Base-by-base conservation (phyloP, 1,139 yeast genomes). In the Casaregolazyma suthepensis region DNA sequence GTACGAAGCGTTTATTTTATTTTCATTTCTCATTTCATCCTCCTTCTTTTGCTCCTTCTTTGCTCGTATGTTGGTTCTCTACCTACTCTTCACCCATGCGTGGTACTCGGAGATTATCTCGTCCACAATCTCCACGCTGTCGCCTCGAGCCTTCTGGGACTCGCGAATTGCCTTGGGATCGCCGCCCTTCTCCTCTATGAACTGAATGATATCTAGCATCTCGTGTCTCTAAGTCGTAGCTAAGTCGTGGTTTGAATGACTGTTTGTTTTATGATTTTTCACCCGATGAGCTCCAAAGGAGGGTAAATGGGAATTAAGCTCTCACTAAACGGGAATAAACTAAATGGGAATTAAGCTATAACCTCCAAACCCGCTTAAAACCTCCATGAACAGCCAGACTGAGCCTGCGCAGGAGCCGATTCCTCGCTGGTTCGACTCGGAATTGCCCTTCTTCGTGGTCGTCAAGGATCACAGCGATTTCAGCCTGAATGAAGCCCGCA, bases 111-210 rank as follows among this genome's bases (percentile, higher is more conserved):
- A 77, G 69, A 94, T 87, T 69, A 93, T 90, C 74, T 93, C 97
- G 69, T 93, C 99, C 49, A 93, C 98, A 54, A 93, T 69, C 72
- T 93, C 99, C 52, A 90, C 98, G 37, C 94, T 76, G 63, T 82
- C 98, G 57, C 96, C 96, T 77, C 99, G 88, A 61, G 95, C 96
- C 72, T 77, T 82, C 73, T 93, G 99, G 42, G 98, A 90, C 64
- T 76, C 82, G 70, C 86, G 86, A 68, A 93, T 89, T 58, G 77
- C 76, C 63, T 90, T 94, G 46, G 99, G 97, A 71, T 90, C 82
- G 61, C 98, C 99, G 57, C 99, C 99, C 74, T 89, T 90, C 70
- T 93, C 99, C 63, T 84, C 96, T 63, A 93, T 82, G 70, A 93
- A 93, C 67, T 87, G 86, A 66, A 85, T 79, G 61, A 93, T 88